Percentiles rank a stretch among this genome's conserved stretches.
phyloP scores from a whole-genome alignment of 495 filamentous ascomycete genomes.

The Penicillium silybi region DNA sequence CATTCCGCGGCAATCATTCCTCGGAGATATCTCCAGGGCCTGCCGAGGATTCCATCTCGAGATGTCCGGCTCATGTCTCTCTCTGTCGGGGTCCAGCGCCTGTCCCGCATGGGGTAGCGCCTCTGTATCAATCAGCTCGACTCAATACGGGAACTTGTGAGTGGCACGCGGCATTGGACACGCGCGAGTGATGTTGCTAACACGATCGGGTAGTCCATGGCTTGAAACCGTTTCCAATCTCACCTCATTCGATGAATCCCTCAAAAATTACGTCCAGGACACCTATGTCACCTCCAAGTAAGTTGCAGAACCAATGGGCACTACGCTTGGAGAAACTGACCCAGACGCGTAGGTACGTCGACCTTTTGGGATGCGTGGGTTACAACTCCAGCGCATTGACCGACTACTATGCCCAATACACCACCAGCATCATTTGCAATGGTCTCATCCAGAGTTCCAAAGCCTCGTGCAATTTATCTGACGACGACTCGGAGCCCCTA shows the following conservation, averaged over 20 bases:
- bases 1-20: slow-evolving; percentile 22
- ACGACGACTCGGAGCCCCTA: slow-evolving; percentile 63
- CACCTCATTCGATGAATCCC: slow-evolving; percentile 71
- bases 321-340: slow-evolving; percentile 1
- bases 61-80: slow-evolving; percentile 61
- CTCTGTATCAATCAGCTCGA: slow-evolving; percentile 70
- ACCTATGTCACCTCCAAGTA: slow-evolving; percentile 75
- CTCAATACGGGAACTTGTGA: slow-evolving; percentile 70
- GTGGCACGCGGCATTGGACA: slow-evolving; percentile 30
- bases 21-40: background rate
- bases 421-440: slow-evolving; percentile 90
- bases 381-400: slow-evolving; percentile 78
- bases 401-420: slow-evolving; percentile 88
- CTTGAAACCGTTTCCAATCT: slow-evolving; percentile 73
- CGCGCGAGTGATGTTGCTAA: slow-evolving; percentile 20
- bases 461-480: slow-evolving; percentile 60
- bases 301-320: slow-evolving; percentile 15
- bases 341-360: slow-evolving; percentile 32
- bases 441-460: slow-evolving; percentile 90
- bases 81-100: slow-evolving; percentile 69
- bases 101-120: slow-evolving; percentile 82
- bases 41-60: slow-evolving; percentile 8
- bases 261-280: slow-evolving; percentile 69
- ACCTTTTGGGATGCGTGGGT: slow-evolving; percentile 73
- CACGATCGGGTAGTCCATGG: slow-evolving; percentile 63